Base-by-base conservation (phyloP, 1,139 yeast genomes). In the Lodderomyces margitis region DNA sequence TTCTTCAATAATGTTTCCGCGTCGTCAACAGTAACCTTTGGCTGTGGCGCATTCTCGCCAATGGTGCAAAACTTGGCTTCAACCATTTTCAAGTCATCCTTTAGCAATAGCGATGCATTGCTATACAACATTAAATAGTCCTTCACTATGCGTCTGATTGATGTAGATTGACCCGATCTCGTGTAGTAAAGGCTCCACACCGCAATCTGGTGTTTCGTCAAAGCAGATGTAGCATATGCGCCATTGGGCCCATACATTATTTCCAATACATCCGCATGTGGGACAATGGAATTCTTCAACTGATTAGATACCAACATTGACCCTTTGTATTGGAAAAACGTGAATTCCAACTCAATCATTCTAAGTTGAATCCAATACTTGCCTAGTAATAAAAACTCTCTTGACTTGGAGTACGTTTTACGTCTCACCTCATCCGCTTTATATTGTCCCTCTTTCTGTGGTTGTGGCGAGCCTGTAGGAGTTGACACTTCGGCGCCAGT, bases 301-400 rank as follows among this genome's bases (percentile, higher is more conserved):
- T 58, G 59, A 28, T 56, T 53, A n/a, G 66, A 58, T n/a, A 60
- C 52, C 35, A 64, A 46, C 12, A 64, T 51, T 11, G 64, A 55
- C 1, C 68, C 68, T 42, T 61, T 61, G 38, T 53, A 57, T 45
- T 62, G 70, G 49, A 65, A 63, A 45, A 61, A 64, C 9, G 64
- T 52, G 20, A 52, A 54, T 23, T 61, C 68, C 16, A 64, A 44
- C 44, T 64, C 70, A 14, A 60, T 49, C 21, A 63, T 41, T 34
- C 70, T 50, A 11, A 65, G 42, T 43, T 63, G 61, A 11, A 61
- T 51, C 70, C 70, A 66, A 40, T 54, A 59, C 27, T 54, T 52
- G 4, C 61, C 55, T 4, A 63, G 41, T 11, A 56, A 21, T 23
- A 46, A 52, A 38, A 58, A 56, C 39, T 56, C 66, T 8, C 44